Base-by-base conservation (phyloP, 345 rosid species). In the Dovyalis caffra region DNA sequence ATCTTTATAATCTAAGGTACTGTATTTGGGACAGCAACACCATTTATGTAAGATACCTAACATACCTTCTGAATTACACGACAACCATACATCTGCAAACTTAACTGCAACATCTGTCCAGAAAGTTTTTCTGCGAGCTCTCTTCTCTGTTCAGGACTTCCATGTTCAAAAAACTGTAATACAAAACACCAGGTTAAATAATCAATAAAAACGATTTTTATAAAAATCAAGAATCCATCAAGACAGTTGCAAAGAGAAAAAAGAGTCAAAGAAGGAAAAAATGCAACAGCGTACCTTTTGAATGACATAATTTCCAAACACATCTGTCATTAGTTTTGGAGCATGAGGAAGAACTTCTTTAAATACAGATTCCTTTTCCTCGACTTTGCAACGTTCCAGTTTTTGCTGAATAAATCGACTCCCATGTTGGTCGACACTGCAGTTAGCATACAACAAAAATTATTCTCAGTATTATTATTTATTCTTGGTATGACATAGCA, bases 331-430 rank as follows among this genome's bases (percentile, higher is more conserved):
- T 76, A 95, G 85, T 77, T 88, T 92, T n/a, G 98, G 84, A 78
- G 94, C 90, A 77, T 89, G 93, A 20, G 93, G 97, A 79, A 91
- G 88, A 85, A 95, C 95, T 86, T 95, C 99, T 77, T 79, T 84
- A 81, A 90, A 93, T 40, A 95, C 97, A 76, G 90, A 90, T 61
- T 80, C 87, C 82, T 95, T 95, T 35, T 89, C 99, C 73, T 91
- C 97, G 43, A 74, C 76, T 43, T 87, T 86, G 79, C 97, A 91
- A 76, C 82, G 85, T 81, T 95, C 99, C 84, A 93, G 76, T 85
- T 95, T 93, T 83, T 95, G 97, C 85, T 95, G 99, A 81, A 95
- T 95, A 84, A 90, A 95, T 34, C 99, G 98, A 83, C 98, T 95
- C 75, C 99, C 99, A 77, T 95, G 99, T 83, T 93, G 98, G 84